Base-by-base conservation (phyloP, 306 rosid genomes). In the Ochetophila trinervis region DNA sequence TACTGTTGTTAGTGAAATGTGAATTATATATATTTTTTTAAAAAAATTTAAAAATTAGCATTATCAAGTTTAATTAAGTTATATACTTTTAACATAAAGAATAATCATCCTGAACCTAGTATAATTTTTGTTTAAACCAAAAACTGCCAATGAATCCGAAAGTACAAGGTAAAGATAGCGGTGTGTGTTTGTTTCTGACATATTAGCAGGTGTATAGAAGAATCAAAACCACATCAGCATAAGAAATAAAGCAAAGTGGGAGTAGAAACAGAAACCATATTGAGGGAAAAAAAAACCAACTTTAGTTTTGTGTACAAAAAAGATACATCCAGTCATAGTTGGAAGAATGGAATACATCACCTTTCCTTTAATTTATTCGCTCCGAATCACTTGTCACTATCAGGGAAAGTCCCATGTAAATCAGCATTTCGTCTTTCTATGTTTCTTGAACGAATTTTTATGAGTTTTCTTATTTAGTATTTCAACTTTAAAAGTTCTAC, bases 321-420 rank as follows among this genome's bases (percentile, higher is more conserved):
- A 74, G 76, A 67, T 60, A 47, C 48, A 69, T 66, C 57, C 60
- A 75, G 49, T 32, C 79, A 60, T 55, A 55, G 49, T 72, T 53
- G 67, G 54, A 69, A 66, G 78, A 79, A 75, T 72, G 74, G 84
- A 50, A 73, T 62, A 57, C 45, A 44, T 59, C 69, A 52, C 62
- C 71, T 65, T 80, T 47, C 72, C 87, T 84, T 86, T 82, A 76
- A 58, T 80, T 67, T 82, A 86, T 82, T 82, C 88, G 78, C 34
- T 14, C 18, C 47, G 85, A 76, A 76, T 84, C 85, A 67, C 48
- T 55, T 76, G 85, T 79, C 93, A 62, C 65, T 53, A 52, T 84
- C 86, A 80, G 53, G 62, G 83, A 84, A 84, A 86, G 87, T 80
- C 71, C 76, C 84, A 69, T 80, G 85, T 66, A 82, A 80, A 74